Percentiles rank a stretch among this genome's conserved stretches.
These are phyloP conservation scores for Ceratobasidium sp. DNA, from an alignment of 1,284 basidiomycete genomes.

Conservation along the genomic window DNA sequence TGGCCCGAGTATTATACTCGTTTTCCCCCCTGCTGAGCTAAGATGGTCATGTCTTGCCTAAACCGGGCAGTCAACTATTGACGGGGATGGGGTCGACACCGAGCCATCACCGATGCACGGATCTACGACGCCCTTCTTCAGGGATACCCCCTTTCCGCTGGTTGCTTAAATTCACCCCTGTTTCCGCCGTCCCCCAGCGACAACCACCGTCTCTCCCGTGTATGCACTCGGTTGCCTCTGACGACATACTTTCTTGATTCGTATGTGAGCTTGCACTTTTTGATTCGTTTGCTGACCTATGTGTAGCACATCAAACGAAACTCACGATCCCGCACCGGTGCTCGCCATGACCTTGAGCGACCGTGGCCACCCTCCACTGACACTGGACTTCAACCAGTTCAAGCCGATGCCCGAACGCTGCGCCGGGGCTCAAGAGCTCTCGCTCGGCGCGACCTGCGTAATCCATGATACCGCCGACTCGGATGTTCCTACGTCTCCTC, in stretches of 20 bases:
- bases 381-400: no score
- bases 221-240: background rate
- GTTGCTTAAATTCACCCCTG: background rate
- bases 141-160: no score
- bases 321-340: background rate
- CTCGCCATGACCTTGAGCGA: no score
- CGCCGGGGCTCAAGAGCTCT: background rate
- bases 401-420: background rate
- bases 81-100: no score
- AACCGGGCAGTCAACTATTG: no score
- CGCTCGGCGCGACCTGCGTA: background rate
- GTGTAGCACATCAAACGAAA: background rate
- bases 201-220: background rate
- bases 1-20: no score
- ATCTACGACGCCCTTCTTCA: no score
- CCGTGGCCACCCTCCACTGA: background rate
- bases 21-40: no score
- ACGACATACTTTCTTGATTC: slow-evolving; percentile 5
- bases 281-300: background rate
- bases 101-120: no score
- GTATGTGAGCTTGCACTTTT: background rate
- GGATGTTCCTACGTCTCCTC: slow-evolving; percentile 5
- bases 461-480: background rate
- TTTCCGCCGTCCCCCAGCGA: background rate
- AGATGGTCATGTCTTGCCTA: no score